phyloP scores from a whole-genome alignment of 2,329 filamentous ascomycete species.

The Colletotrichum liaoningense region DNA sequence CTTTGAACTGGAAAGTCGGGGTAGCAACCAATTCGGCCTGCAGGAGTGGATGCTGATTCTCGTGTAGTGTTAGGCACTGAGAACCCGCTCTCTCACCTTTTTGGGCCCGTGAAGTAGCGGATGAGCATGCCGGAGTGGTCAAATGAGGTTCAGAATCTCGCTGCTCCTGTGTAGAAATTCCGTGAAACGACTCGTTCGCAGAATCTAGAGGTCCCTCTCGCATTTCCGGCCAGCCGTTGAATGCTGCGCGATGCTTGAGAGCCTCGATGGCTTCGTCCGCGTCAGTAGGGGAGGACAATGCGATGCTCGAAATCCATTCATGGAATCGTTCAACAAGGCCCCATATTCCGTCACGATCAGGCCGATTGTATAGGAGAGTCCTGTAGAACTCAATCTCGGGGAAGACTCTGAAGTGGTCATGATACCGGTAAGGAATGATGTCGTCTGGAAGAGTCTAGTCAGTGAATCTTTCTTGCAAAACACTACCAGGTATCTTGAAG shows the following conservation, averaged over 20 bases:
- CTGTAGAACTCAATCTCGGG: conserved; percentile 1
- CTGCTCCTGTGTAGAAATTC: too few species aligned
- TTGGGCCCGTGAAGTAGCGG: too few species aligned
- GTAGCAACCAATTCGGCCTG: not conserved
- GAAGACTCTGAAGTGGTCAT: not conserved
- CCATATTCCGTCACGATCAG: not conserved
- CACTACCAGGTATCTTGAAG: not conserved
- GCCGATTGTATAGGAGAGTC: not conserved
- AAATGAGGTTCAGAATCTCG: too few species aligned
- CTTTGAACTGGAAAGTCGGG: not conserved
- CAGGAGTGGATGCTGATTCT: not conserved
- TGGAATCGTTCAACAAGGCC: not conserved
- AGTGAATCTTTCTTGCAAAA: not conserved
- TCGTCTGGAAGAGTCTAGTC: not conserved
- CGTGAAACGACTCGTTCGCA: too few species aligned
- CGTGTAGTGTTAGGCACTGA: too few species aligned
- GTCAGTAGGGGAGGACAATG: not conserved
- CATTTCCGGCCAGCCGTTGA: not conserved
- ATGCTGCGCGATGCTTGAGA: not conserved
- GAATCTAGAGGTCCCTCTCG: not conserved
- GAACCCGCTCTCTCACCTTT: too few species aligned
- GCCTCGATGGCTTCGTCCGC: not conserved
- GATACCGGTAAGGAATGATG: conserved; percentile 1
- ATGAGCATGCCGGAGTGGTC: too few species aligned
- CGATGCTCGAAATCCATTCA: not conserved